These are phyloP conservation scores for Penicillium riverlandense DNA, from an alignment of 495 filamentous ascomycete species.

Conservation along the genomic window DNA sequence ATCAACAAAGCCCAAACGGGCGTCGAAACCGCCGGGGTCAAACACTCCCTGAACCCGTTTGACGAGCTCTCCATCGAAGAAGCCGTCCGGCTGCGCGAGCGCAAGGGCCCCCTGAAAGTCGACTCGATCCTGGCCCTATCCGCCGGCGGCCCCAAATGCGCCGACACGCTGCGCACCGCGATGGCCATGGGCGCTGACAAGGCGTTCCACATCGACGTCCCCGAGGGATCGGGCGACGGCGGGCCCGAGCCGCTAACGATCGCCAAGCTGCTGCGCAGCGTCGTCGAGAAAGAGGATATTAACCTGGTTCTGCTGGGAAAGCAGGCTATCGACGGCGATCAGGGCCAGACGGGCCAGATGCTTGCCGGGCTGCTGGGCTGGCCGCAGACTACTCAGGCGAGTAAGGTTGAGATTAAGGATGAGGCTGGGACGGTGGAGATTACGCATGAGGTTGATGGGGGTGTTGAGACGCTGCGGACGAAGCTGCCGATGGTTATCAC, in stretches of 20 bases:
- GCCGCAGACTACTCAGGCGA: constrained; percentile 90
- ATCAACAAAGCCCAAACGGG: constrained; percentile 94
- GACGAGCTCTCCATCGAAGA: constrained; percentile 98
- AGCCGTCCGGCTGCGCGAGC: constrained; percentile 86
- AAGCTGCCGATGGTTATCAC: constrained; percentile 88
- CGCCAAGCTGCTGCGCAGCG: constrained; percentile 75
- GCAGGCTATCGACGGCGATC: constrained; percentile 96
- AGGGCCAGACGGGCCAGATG: constrained; percentile 97
- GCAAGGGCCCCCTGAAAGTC: constrained; percentile 53
- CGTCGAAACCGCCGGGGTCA: constrained; percentile 85
- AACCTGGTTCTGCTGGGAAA: constrained; percentile 93
- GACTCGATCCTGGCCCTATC: constrained; percentile 85
- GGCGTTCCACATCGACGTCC: constrained; percentile 73
- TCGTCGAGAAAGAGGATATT: constrained; percentile 72
- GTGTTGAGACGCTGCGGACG: constrained; percentile 78
- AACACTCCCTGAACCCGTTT: constrained; percentile 98
- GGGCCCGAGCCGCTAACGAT: constrained; percentile 82
- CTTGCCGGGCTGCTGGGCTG: constrained; percentile 86
- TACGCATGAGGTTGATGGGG: constrained; percentile 89
- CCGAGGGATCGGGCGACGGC: constrained; percentile 34
- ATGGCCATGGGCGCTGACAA: constrained; percentile 99
- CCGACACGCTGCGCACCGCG: constrained; percentile 83
- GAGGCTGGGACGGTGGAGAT: constrained; percentile 57
- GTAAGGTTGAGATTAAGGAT: constrained; percentile 64
- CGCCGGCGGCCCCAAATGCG: constrained; percentile 78